Evolutionary conservation across 2,329 filamentous ascomycete species (phyloP), one percentile per base, ranked within the genome.

Genomic region (Apiospora kogelbergensis): DNA sequence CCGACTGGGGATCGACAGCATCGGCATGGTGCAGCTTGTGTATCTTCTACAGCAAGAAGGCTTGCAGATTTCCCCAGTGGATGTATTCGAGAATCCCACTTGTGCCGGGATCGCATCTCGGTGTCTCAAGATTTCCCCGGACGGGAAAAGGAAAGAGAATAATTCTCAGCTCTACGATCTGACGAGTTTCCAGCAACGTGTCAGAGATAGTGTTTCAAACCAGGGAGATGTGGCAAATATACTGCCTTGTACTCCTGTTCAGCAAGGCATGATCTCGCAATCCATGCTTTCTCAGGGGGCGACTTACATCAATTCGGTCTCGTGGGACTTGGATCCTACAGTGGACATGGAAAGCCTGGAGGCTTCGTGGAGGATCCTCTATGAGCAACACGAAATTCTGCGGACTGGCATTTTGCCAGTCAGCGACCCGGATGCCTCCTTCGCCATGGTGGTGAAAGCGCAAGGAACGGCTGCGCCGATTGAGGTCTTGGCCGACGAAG

Each of bases 1-100:
- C 74, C 90, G 92, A 69, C 87, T 97, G n/a, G 95, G 95, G 0
- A 82, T 98, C 3, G 95, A 98, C 79, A 98, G 95, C 77, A 96
- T 98, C 75, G 95, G 92, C 70, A 93, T 94, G 0, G 86, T 91
- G 6, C 94, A 97, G 75, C 84, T 97, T 11, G 93, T 94, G 0
- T 85, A 88, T 1, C 81, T 85, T 33, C 82, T 98, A 20, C 88
- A 91, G 22, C 86, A 84, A 46, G 75, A 85, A 22, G 90, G 89
- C 0, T 81, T 89, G 46, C 75, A 78, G 1, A 79, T 94, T 0
- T 88, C 89, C 1, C 90, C 92, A 0, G 87, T 89, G 1, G 93
- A 97, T 77, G 89, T 98, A 17, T 86, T 98, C 67, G 90, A 92
- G 74, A 84, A 84, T 68, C 84, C 85, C 0, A 88, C 79, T 64